Evolutionary conservation across 176 grass and related monocot genomes (phyloP).

Genomic region (Juncus effusus): DNA sequence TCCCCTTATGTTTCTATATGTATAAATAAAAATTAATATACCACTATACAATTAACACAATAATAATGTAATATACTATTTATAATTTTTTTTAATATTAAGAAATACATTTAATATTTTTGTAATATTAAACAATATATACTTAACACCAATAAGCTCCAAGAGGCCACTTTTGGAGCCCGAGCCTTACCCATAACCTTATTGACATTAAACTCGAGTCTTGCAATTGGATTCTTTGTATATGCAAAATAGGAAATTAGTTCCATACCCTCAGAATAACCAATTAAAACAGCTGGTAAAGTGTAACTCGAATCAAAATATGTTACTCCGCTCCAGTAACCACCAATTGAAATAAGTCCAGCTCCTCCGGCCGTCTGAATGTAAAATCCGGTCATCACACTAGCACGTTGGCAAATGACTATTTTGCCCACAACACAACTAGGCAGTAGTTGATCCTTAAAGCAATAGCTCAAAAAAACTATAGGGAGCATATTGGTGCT

Average conservation of each 20-base stretch:
- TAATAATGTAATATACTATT: too few species aligned
- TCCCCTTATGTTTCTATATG: too few species aligned
- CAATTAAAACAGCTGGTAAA: slow-evolving; percentile 26
- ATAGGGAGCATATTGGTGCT: slow-evolving; percentile 14
- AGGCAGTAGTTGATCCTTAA: background rate
- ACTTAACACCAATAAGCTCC: too few species aligned
- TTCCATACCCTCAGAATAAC: slow-evolving; percentile 14
- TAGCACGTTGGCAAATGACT: slow-evolving; percentile 18
- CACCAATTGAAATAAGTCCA: slow-evolving; percentile 15
- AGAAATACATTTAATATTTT: too few species aligned
- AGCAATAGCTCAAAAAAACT: background rate
- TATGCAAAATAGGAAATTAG: slow-evolving; percentile 21
- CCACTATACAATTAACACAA: too few species aligned
- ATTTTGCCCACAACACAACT: slow-evolving; percentile 31
- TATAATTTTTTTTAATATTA: too few species aligned
- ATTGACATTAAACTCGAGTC: background rate
- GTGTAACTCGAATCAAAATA: slow-evolving; percentile 5
- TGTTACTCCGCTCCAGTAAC: background rate
- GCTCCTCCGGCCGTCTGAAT: slow-evolving; percentile 32
- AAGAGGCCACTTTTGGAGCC: slow-evolving; percentile 25
- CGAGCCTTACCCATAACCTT: slow-evolving; percentile 24
- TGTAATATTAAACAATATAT: too few species aligned
- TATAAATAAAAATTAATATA: too few species aligned
- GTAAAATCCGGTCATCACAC: background rate
- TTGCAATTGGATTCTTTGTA: background rate